Conservation (phyloP, 306 rosid species). For the Begonia loranthoides region DNA sequence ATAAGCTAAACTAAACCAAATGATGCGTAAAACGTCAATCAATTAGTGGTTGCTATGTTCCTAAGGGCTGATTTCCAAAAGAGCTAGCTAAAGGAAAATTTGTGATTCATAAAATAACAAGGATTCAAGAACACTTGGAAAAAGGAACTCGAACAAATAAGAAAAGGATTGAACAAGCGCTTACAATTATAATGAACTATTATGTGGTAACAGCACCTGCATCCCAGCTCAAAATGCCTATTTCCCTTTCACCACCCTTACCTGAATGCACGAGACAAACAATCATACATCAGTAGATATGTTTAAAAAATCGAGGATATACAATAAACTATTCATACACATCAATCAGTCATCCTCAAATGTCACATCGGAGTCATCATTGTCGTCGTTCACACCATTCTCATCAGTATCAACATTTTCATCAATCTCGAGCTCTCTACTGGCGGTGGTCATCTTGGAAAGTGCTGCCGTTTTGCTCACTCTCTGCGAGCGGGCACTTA, state of each 20-base stretch:
- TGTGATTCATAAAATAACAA: too few species aligned
- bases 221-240: not conserved
- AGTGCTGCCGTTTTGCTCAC: constrained; percentile 87
- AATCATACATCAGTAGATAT: too few species aligned
- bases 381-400: constrained; percentile 21
- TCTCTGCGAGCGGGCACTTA: constrained; percentile 52
- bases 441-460: constrained; percentile 41
- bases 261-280: too few species aligned
- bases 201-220: not conserved
- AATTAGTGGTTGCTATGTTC: too few species aligned
- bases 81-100: too few species aligned
- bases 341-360: not conserved
- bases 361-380: constrained; percentile 33
- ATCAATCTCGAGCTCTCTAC: constrained; percentile 16
- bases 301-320: too few species aligned
- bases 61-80: too few species aligned
- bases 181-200: not conserved
- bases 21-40: too few species aligned
- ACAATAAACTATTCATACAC: too few species aligned
- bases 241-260: too few species aligned
- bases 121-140: not conserved
- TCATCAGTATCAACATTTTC: constrained; percentile 39
- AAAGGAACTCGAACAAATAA: not conserved
- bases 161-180: not conserved
- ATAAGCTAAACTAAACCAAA: too few species aligned